Evolutionary conservation across 306 rosid species (phyloP).

Genomic region (Canavalia ensiformis): DNA sequence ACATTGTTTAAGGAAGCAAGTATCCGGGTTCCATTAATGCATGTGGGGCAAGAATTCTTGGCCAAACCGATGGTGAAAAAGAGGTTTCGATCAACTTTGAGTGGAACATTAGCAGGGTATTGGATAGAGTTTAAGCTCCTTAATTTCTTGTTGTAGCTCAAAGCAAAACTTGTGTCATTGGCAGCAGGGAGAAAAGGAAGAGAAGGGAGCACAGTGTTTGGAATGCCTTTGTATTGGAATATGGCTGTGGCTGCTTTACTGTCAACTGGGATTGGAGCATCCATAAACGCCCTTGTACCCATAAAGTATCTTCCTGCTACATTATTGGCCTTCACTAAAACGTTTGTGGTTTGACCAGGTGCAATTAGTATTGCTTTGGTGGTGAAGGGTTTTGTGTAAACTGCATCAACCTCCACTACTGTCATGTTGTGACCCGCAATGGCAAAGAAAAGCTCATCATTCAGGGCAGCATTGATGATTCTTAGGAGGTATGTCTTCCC

Average conservation of each 20-base stretch:
- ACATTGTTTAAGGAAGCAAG: slow-evolving; percentile 86
- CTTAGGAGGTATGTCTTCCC: slow-evolving; percentile 81
- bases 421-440: slow-evolving; percentile 79
- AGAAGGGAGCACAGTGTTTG: slow-evolving; percentile 73
- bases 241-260: slow-evolving; percentile 84
- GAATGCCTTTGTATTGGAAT: slow-evolving; percentile 75
- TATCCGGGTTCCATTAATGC: slow-evolving; percentile 78
- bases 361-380: slow-evolving; percentile 76
- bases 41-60: slow-evolving; percentile 68
- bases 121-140: slow-evolving; percentile 66
- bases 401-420: slow-evolving; percentile 93
- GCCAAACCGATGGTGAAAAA: slow-evolving; percentile 81
- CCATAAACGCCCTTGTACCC: slow-evolving; percentile 76
- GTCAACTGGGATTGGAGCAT: slow-evolving; percentile 73
- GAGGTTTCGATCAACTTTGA: slow-evolving; percentile 73
- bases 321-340: slow-evolving; percentile 72
- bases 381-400: slow-evolving; percentile 82
- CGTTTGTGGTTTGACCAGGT: slow-evolving; percentile 94
- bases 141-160: slow-evolving; percentile 64
- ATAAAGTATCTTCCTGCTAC: slow-evolving; percentile 73
- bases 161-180: slow-evolving; percentile 71
- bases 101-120: slow-evolving; percentile 84
- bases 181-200: slow-evolving; percentile 69
- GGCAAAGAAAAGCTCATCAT: slow-evolving; percentile 82
- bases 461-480: slow-evolving; percentile 61